Percentiles rank a stretch among this genome's conserved stretches.
Evolutionary conservation across 768 basidiomycete species (phyloP).

Genomic region (Epithele typhae): DNA sequence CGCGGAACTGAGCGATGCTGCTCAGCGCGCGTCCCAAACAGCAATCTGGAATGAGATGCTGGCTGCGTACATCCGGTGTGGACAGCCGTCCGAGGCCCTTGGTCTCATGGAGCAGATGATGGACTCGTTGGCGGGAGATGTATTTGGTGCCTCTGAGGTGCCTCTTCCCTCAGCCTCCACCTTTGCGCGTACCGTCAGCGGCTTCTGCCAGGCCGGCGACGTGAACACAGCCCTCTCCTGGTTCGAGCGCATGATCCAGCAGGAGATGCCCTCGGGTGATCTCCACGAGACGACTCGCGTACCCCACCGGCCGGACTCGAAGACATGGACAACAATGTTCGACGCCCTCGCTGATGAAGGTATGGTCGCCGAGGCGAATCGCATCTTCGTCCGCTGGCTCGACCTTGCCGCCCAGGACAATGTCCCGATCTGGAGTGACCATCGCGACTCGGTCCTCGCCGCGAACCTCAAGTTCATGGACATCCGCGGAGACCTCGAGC

Average conservation of each 20-base stretch:
- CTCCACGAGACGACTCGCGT: slow-evolving; percentile 40
- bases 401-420: slow-evolving; percentile 32
- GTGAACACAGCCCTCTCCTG: slow-evolving; percentile 59
- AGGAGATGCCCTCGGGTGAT: slow-evolving; percentile 16
- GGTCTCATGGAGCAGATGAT: slow-evolving; percentile 71
- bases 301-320: slow-evolving; percentile 47
- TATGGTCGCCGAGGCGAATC: slow-evolving; percentile 52
- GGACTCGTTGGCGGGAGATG: slow-evolving; percentile 32
- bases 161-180: slow-evolving; percentile 61
- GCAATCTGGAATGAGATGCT: slow-evolving; percentile 75
- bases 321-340: slow-evolving; percentile 59
- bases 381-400: slow-evolving; percentile 41
- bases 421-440: slow-evolving; percentile 3
- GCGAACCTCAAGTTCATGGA: slow-evolving; percentile 37
- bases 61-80: slow-evolving; percentile 62
- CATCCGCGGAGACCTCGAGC: slow-evolving; percentile 6
- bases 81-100: slow-evolving; percentile 58
- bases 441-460: slow-evolving; percentile 39
- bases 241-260: slow-evolving; percentile 60
- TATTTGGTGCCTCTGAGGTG: slow-evolving; percentile 35
- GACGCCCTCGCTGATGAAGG: slow-evolving; percentile 46
- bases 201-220: slow-evolving; percentile 63
- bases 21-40: slow-evolving; percentile 28
- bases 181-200: slow-evolving; percentile 57
- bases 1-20: slow-evolving; percentile 9